Evolutionary conservation across 2,329 filamentous ascomycete species (phyloP).

Genomic region (Trichoderma pleuroti): DNA sequence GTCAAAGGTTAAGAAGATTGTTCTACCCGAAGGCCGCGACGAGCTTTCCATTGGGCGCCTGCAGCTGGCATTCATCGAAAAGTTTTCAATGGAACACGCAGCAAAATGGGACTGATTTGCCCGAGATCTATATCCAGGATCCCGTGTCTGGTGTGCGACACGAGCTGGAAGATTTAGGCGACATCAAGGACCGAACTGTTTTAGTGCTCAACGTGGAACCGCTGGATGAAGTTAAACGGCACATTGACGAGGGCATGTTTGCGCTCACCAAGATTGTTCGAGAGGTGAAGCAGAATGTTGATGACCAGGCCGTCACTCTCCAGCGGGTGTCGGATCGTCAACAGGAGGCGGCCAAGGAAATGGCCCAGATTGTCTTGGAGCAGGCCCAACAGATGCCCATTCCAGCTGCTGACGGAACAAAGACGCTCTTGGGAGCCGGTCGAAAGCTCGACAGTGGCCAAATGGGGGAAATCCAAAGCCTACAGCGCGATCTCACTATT

Average conservation of each 20-base stretch:
- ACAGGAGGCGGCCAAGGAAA: slow-evolving; percentile 82
- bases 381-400: slow-evolving; percentile 41
- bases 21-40: slow-evolving; percentile 77
- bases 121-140: slow-evolving; percentile 97
- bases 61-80: slow-evolving; percentile 96
- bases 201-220: slow-evolving; percentile 92
- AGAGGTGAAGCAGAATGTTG: slow-evolving; percentile 76
- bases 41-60: slow-evolving; percentile 83
- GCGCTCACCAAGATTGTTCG: slow-evolving; percentile 80
- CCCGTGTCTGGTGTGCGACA: slow-evolving; percentile 93
- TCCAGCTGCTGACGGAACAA: slow-evolving; percentile 43
- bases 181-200: slow-evolving; percentile 92
- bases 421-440: slow-evolving; percentile 31
- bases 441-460: slow-evolving; percentile 57
- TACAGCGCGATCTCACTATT: slow-evolving; percentile 85
- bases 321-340: slow-evolving; percentile 88
- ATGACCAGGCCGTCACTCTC: slow-evolving; percentile 76
- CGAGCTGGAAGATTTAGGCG: slow-evolving; percentile 86
- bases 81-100: slow-evolving; percentile 98
- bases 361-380: slow-evolving; percentile 47
- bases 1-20: slow-evolving; percentile 93
- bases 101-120: slow-evolving; percentile 84
- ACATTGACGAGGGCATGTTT: slow-evolving; percentile 88
- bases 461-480: slow-evolving; percentile 71
- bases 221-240: slow-evolving; percentile 91